Percentiles rank a stretch among this genome's conserved stretches.
Evolutionary conservation across 2,329 filamentous ascomycete genomes (phyloP).

Genomic region (Fusarium proliferatum): DNA sequence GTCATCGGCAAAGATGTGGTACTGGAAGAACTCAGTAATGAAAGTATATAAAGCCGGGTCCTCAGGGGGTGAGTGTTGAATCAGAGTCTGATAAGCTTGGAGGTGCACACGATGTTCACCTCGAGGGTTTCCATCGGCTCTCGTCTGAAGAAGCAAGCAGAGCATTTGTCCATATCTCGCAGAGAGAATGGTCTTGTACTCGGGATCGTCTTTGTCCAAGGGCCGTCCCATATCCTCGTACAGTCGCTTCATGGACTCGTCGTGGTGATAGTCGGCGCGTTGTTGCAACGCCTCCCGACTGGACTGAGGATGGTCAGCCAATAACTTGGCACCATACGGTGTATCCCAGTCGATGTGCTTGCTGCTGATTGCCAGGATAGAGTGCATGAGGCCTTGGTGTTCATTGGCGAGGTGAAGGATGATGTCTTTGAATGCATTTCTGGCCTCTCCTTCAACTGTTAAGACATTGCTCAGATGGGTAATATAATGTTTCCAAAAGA

Average conservation of each 20-base stretch:
- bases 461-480: slow-evolving; percentile 82
- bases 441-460: slow-evolving; percentile 82
- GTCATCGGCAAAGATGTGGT: slow-evolving; percentile 77
- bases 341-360: slow-evolving; percentile 76
- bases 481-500: slow-evolving; percentile 87
- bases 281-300: slow-evolving; percentile 59
- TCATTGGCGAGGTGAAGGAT: slow-evolving; percentile 83
- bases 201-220: slow-evolving; percentile 56
- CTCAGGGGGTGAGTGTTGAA: slow-evolving; percentile 69
- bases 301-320: slow-evolving; percentile 62
- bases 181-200: slow-evolving; percentile 60
- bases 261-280: slow-evolving; percentile 66
- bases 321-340: slow-evolving; percentile 64
- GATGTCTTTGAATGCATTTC: slow-evolving; percentile 88
- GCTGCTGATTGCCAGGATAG: slow-evolving; percentile 83
- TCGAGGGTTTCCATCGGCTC: slow-evolving; percentile 64
- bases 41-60: slow-evolving; percentile 73
- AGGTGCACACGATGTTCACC: slow-evolving; percentile 86
- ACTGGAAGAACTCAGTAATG: slow-evolving; percentile 85
- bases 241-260: slow-evolving; percentile 64
- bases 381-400: slow-evolving; percentile 89
- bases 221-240: slow-evolving; percentile 58
- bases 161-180: slow-evolving; percentile 72
- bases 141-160: slow-evolving; percentile 68
- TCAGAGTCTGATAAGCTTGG: slow-evolving; percentile 77